Percentiles rank a stretch among this genome's conserved stretches.
Evolutionary conservation across 1,284 basidiomycete genomes (phyloP).

Genomic region (Lignosus rhinocerotis): DNA sequence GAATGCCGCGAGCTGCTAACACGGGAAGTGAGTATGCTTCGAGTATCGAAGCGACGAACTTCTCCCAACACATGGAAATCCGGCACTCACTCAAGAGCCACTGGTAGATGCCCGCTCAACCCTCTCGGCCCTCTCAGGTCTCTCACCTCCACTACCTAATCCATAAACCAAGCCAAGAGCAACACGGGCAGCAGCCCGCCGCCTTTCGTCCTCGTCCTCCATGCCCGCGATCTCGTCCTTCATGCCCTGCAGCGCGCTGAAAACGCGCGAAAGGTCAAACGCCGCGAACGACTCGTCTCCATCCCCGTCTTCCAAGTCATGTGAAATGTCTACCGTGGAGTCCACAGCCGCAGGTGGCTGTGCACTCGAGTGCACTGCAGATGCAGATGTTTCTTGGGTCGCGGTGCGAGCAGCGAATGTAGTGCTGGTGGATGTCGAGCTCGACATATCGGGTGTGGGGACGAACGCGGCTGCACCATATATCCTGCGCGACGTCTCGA

Average conservation of each 20-base stretch:
- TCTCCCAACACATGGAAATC: too few species aligned
- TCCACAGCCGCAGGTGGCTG: constrained; percentile 2
- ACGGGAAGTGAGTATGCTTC: too few species aligned
- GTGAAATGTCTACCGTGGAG: constrained; percentile 3
- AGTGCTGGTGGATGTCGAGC: background rate
- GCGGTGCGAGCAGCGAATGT: background rate
- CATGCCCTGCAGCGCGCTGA: constrained; percentile 66
- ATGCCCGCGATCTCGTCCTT: constrained; percentile 74
- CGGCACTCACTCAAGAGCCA: background rate
- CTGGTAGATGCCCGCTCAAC: background rate
- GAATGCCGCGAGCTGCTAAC: too few species aligned
- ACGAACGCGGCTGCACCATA: constrained; percentile 43
- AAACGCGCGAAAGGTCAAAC: constrained; percentile 65
- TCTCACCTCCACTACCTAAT: constrained; percentile 41
- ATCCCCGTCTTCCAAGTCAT: constrained; percentile 29
- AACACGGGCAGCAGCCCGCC: constrained; percentile 68
- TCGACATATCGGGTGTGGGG: constrained; percentile 4
- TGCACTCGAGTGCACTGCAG: background rate
- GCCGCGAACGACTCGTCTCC: constrained; percentile 32
- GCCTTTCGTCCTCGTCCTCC: constrained; percentile 58
- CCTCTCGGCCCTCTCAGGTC: too few species aligned
- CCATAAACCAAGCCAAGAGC: constrained; percentile 75
- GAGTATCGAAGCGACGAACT: too few species aligned
- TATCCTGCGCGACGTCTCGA: constrained; percentile 51
- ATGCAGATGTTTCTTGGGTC: background rate